These are phyloP conservation scores for Geotrichum siamense DNA, from an alignment of 1,139 yeast species.

Conservation along the genomic window DNA sequence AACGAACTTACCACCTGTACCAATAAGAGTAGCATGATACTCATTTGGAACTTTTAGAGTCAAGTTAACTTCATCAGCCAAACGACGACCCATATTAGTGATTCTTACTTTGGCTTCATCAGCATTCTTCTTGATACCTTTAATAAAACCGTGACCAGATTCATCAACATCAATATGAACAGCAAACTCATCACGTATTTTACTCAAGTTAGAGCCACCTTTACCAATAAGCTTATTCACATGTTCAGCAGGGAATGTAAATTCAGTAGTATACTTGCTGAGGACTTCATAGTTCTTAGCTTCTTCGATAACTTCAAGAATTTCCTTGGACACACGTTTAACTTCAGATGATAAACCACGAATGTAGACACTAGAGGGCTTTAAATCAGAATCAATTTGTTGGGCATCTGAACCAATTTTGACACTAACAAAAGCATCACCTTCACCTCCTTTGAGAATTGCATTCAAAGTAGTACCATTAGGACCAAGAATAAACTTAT, in stretches of 20 bases:
- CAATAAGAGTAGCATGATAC: slow-evolving; percentile 78
- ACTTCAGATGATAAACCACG: slow-evolving; percentile 61
- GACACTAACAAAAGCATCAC: slow-evolving; percentile 25
- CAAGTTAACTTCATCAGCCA: slow-evolving; percentile 73
- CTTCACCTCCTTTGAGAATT: slow-evolving; percentile 36
- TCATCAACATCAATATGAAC: slow-evolving; percentile 67
- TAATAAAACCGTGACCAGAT: slow-evolving; percentile 51
- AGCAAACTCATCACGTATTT: slow-evolving; percentile 69
- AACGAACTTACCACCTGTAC: slow-evolving; percentile 74
- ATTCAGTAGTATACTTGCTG: slow-evolving; percentile 48
- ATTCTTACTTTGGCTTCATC: slow-evolving; percentile 65
- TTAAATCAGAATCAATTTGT: slow-evolving; percentile 34
- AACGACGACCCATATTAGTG: slow-evolving; percentile 53
- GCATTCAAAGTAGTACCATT: slow-evolving; percentile 42
- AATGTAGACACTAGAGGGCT: slow-evolving; percentile 48
- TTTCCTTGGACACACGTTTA: slow-evolving; percentile 44
- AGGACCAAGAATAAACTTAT: slow-evolving; percentile 52
- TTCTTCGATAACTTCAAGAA: slow-evolving; percentile 52
- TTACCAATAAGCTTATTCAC: slow-evolving; percentile 84
- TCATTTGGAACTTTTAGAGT: slow-evolving; percentile 65
- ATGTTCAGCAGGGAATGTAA: slow-evolving; percentile 58
- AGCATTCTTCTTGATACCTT: slow-evolving; percentile 75
- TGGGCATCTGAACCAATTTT: slow-evolving; percentile 25
- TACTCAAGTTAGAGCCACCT: slow-evolving; percentile 67
- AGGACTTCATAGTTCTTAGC: slow-evolving; percentile 56